Conservation (phyloP, 2,329 filamentous ascomycete genomes). For the Fusarium denticulatum region DNA sequence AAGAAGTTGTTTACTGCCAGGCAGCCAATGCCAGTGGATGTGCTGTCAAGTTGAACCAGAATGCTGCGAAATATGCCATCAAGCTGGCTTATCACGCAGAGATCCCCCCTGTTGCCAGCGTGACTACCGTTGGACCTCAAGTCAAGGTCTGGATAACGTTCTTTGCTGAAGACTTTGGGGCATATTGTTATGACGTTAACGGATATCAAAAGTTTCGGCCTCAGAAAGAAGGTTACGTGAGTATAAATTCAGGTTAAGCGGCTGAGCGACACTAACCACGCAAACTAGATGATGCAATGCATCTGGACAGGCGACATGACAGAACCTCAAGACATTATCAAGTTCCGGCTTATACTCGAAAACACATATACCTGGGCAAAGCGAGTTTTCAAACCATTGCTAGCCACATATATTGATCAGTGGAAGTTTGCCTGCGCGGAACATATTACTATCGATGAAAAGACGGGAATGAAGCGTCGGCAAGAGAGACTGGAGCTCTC, state of each 20-base stretch:
- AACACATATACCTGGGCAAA: conserved; percentile 38
- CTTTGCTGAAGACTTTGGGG: not conserved
- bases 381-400: not conserved
- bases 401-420: not conserved
- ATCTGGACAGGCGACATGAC: conserved; percentile 30
- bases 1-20: conserved; percentile 10
- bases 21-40: conserved; percentile 26
- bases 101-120: conserved; percentile 12
- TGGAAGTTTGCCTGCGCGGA: not conserved
- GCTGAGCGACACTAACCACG: not conserved
- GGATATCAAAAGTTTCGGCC: fast-evolving
- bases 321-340: not conserved
- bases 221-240: not conserved
- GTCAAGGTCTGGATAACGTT: conserved; percentile 36
- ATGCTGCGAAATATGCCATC: not conserved
- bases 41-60: conserved; percentile 22
- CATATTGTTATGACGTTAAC: not conserved
- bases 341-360: conserved; percentile 30
- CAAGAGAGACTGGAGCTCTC: not conserved
- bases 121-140: conserved; percentile 20
- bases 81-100: not conserved
- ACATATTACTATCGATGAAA: not conserved
- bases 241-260: fast-evolving
- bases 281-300: not conserved
- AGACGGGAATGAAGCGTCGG: not conserved